Evolutionary conservation across 257 asterid species (phyloP).

Genomic region (Scutellaria galericulata): DNA sequence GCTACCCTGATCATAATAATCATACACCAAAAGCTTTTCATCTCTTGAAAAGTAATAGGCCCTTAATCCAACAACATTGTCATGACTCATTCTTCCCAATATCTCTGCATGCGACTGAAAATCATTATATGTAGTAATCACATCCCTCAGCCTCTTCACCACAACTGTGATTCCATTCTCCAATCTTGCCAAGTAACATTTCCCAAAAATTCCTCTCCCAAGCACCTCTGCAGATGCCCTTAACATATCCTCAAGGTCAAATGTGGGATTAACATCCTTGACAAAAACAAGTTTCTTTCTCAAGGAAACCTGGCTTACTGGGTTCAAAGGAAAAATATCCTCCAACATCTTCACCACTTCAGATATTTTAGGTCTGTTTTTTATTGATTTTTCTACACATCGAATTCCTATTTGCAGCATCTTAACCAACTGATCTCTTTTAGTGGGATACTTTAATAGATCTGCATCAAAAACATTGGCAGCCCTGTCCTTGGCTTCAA

Average conservation of each 20-base stretch:
- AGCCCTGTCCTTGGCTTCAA: slow-evolving; percentile 15
- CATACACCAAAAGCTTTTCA: slow-evolving; percentile 44
- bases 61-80: slow-evolving; percentile 35
- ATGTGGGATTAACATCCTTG: slow-evolving; percentile 10
- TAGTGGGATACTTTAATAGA: slow-evolving; percentile 20
- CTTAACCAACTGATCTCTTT: slow-evolving; percentile 27
- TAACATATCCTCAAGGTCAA: slow-evolving; percentile 36
- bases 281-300: slow-evolving; percentile 19
- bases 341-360: slow-evolving; percentile 38
- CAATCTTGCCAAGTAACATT: slow-evolving; percentile 15
- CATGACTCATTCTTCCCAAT: slow-evolving; percentile 37
- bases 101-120: slow-evolving; percentile 36
- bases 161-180: slow-evolving; percentile 16
- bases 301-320: neutral
- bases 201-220: slow-evolving; percentile 40
- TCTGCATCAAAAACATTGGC: slow-evolving; percentile 38
- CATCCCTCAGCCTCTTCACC: slow-evolving; percentile 40
- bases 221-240: slow-evolving; percentile 31
- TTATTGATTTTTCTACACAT: slow-evolving; percentile 31
- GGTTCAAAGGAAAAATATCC: slow-evolving; percentile 6
- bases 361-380: slow-evolving; percentile 38
- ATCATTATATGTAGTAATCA: neutral
- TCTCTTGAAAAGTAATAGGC: slow-evolving; percentile 34
- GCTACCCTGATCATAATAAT: slow-evolving; percentile 32
- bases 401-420: slow-evolving; percentile 38